Evolutionary conservation across 208 protist genomes (phyloP).

Genomic region (Trypanosoma grayi): DNA sequence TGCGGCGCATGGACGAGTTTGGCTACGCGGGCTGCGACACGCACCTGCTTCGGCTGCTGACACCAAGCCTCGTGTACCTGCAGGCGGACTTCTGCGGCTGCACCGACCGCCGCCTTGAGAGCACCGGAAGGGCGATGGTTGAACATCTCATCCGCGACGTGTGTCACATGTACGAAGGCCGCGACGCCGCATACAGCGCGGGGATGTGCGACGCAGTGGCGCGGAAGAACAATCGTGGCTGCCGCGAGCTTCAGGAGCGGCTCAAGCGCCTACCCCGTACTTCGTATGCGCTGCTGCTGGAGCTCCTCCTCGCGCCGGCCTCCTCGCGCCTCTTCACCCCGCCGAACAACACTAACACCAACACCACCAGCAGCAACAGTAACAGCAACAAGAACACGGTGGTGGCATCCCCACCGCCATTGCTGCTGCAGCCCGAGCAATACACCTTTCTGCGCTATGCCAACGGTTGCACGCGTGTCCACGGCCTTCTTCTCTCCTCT

Average conservation of each 20-base stretch:
- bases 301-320: slow-evolving; percentile 68
- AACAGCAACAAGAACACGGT: neutral
- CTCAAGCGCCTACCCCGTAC: slow-evolving; percentile 39
- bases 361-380: neutral
- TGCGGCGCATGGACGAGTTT: slow-evolving; percentile 52
- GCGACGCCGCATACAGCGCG: slow-evolving; percentile 29
- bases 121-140: slow-evolving; percentile 58
- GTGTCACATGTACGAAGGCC: slow-evolving; percentile 31
- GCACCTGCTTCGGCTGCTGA: slow-evolving; percentile 61
- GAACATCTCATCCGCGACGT: slow-evolving; percentile 56
- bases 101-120: slow-evolving; percentile 44
- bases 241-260: slow-evolving; percentile 40
- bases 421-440: slow-evolving; percentile 38
- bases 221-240: slow-evolving; percentile 43
- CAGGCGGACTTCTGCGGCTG: slow-evolving; percentile 64
- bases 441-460: slow-evolving; percentile 77
- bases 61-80: slow-evolving; percentile 66
- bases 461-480: slow-evolving; percentile 66
- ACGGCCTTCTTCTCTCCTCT: slow-evolving; percentile 50
- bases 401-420: neutral
- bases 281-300: slow-evolving; percentile 52
- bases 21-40: slow-evolving; percentile 67
- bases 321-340: slow-evolving; percentile 50
- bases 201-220: slow-evolving; percentile 54
- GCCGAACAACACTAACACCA: neutral